phyloP scores from a whole-genome alignment of 805 yeast genomes.

The Ogataea allantospora region DNA sequence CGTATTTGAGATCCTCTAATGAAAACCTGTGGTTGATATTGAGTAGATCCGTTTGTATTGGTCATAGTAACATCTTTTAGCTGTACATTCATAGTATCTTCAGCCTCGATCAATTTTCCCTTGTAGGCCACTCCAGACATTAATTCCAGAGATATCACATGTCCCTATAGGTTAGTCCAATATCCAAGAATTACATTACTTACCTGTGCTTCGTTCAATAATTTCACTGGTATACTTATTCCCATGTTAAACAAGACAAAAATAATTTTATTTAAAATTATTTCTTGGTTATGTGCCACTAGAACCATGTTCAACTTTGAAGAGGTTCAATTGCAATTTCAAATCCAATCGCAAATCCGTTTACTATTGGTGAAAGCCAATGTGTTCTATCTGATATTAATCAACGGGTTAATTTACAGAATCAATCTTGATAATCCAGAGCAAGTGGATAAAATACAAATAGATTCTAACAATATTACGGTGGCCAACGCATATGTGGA shows the following conservation, averaged over 20 bases:
- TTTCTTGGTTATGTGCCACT: conserved; percentile 10
- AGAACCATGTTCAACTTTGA: conserved; percentile 27
- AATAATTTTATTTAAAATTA: not conserved
- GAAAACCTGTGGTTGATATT: conserved; percentile 80
- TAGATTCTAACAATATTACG: conserved; percentile 30
- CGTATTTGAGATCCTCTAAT: conserved; percentile 89
- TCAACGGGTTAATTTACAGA: conserved; percentile 53
- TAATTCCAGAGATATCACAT: conserved; percentile 76
- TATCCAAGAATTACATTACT: conserved; percentile 13
- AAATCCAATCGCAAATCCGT: conserved; percentile 36
- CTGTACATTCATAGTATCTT: conserved; percentile 94
- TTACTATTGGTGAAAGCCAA: conserved; percentile 56
- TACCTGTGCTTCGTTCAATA: conserved; percentile 77
- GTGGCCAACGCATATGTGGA: conserved; percentile 43
- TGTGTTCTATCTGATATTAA: conserved; percentile 52
- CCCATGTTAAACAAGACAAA: conserved; percentile 40
- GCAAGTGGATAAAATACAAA: conserved; percentile 43
- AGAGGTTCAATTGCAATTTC: conserved; percentile 36
- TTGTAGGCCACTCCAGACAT: conserved; percentile 83
- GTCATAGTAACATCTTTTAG: conserved; percentile 79
- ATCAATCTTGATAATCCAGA: conserved; percentile 68
- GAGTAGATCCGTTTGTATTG: conserved; percentile 67
- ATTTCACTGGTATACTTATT: conserved; percentile 79
- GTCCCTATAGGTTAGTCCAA: conserved; percentile 52
- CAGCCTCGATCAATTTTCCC: conserved; percentile 80